These are phyloP conservation scores for Neurospora hispaniola DNA, from an alignment of 495 filamentous ascomycete species.

Conservation along the genomic window DNA sequence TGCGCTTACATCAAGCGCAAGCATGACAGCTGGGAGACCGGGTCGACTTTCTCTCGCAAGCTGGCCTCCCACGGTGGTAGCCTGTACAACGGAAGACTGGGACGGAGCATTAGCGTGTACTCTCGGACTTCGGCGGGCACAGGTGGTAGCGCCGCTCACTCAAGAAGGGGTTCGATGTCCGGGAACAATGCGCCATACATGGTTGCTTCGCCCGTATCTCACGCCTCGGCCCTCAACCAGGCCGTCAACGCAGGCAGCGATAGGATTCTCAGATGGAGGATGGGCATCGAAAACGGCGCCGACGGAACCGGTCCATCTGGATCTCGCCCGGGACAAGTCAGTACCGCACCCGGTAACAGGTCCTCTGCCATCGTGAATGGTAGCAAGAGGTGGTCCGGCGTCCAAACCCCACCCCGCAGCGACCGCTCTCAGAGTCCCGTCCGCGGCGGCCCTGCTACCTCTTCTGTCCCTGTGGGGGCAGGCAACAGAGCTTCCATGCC, in stretches of 20 bases:
- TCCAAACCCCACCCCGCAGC: constrained; percentile 24
- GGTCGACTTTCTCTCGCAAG: constrained; percentile 69
- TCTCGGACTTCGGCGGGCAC: constrained; percentile 39
- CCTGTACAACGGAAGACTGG: constrained; percentile 34
- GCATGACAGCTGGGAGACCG: constrained; percentile 54
- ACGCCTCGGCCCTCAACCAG: constrained; percentile 36
- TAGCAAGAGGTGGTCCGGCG: constrained; percentile 1
- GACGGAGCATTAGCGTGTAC: constrained; percentile 53
- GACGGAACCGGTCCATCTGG: not conserved
- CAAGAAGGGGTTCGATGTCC: constrained; percentile 44
- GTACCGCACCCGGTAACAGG: constrained; percentile 5
- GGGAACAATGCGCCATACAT: constrained; percentile 8
- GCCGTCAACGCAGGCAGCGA: constrained; percentile 44
- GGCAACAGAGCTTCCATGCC: constrained; percentile 20
- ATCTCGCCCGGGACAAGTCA: not conserved
- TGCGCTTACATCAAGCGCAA: constrained; percentile 59
- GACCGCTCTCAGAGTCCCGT: constrained; percentile 41
- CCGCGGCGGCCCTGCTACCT: constrained; percentile 28
- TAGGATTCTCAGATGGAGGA: constrained; percentile 86
- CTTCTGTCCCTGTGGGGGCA: constrained; percentile 17
- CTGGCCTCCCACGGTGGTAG: constrained; percentile 36
- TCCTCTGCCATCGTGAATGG: constrained; percentile 20
- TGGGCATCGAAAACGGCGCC: constrained; percentile 47
- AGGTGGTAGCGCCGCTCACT: constrained; percentile 33
- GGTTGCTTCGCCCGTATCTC: constrained; percentile 6